Base-by-base conservation (phyloP, 2,329 filamentous ascomycete genomes). In the Davidsoniella eucalypti region DNA sequence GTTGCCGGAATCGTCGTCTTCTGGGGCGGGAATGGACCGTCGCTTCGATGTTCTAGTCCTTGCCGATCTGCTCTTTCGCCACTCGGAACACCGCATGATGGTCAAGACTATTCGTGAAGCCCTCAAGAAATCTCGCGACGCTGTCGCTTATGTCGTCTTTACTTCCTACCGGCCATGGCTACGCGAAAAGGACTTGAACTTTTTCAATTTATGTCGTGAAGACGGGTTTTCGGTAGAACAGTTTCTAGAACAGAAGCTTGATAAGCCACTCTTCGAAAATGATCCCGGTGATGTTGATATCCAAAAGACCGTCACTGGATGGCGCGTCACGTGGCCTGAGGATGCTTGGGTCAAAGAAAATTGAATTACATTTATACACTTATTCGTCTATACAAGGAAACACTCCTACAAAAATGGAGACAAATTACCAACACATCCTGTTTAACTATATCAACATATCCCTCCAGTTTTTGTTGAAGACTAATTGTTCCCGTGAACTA, bases 111-210 rank as follows among this genome's bases (percentile, higher is more conserved):
- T 95, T 54, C 69, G 74, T 58, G 62, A 73, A 59, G 84, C 82
- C 14, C 64, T 95, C 58, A 75, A 72, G 57, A 70, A 67, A 54
- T 63, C 67, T 3, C 58, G 62, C 3, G 67, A 68, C 2, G 76
- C 81, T 45, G 72, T 72, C 49, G 87, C 87, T 2, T 75, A 88
- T 58, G 87, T 95, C 6, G 93, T 95, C 64, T 96, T 95, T 67
- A 94, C 88, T 0, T 88, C 86, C 17, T 94, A 96, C 65, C 73
- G 92, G 55, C 88, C 90, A 1, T 95, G 88, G 88, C 69, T 95
- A 60, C 71, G 84, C 58, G 75, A 87, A 55, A 84, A 87, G 63
- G 92, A 94, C 59, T 70, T 94, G 61, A 76, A 74, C 3, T 95
- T 95, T 67, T 95, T 95, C 61, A 83, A 87, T 45, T 60, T 87